Evolutionary conservation across 176 grass and related monocot genomes (phyloP).

Genomic region (Phoenix roebelenii): DNA sequence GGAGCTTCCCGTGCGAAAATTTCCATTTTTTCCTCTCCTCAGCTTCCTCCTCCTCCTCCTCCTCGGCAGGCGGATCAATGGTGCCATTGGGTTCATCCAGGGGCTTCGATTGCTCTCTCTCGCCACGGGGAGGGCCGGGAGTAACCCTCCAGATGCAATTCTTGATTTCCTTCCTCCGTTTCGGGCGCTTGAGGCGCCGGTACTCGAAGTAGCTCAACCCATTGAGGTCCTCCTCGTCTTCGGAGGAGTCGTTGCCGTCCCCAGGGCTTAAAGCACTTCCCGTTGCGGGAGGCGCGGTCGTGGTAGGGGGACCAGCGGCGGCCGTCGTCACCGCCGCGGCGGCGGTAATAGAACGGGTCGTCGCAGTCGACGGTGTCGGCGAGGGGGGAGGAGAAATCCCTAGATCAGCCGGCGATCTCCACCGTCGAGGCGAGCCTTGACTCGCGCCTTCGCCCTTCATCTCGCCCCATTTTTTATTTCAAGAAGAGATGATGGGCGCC

Average conservation of each 20-base stretch:
- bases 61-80: neutral
- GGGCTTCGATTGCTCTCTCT: conserved; percentile 23
- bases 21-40: conserved; percentile 10
- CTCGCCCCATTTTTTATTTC: conserved; percentile 1
- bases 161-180: conserved; percentile 55
- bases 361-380: conserved; percentile 15
- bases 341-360: conserved; percentile 18
- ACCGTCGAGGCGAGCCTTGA: conserved; percentile 51
- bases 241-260: conserved; percentile 10
- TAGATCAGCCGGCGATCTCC: conserved; percentile 41
- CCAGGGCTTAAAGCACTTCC: conserved; percentile 3
- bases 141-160: conserved; percentile 67
- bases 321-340: neutral
- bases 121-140: conserved; percentile 51
- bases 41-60: conserved; percentile 22
- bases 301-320: conserved; percentile 20
- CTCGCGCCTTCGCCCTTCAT: conserved; percentile 31
- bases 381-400: conserved; percentile 35
- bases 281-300: conserved; percentile 18
- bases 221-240: conserved; percentile 53
- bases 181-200: conserved; percentile 69
- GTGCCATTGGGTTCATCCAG: conserved; percentile 15
- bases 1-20: neutral
- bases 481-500: too few species aligned
- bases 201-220: conserved; percentile 79